phyloP scores from a whole-genome alignment of 139 green algal genomes.

The Medakamo hakoo region DNA sequence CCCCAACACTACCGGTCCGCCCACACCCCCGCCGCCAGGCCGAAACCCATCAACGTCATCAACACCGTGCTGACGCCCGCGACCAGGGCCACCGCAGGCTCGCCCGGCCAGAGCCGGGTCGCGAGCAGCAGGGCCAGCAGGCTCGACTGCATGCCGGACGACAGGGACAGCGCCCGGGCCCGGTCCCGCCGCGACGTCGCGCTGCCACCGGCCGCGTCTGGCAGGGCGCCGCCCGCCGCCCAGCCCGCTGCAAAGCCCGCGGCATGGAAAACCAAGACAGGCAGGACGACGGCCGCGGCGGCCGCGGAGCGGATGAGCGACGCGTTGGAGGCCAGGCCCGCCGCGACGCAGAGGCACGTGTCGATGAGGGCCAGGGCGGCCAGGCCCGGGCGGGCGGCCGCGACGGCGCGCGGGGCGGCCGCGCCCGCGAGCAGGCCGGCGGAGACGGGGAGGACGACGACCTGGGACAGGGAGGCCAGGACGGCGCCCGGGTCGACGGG shows the following conservation, averaged over 20 bases:
- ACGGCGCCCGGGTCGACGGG: slow-evolving; percentile 17
- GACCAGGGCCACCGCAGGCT: slow-evolving; percentile 7
- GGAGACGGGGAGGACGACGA: slow-evolving; percentile 18
- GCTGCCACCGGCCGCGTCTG: not conserved
- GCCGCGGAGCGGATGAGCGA: slow-evolving; percentile 1
- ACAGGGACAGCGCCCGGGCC: slow-evolving; percentile 7
- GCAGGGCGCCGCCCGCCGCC: not conserved
- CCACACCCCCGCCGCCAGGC: no score
- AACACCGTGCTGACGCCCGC: slow-evolving; percentile 9
- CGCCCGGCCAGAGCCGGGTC: slow-evolving; percentile 7
- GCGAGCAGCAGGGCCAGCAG: slow-evolving; percentile 16
- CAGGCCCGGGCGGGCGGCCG: slow-evolving; percentile 3
- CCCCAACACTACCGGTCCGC: no score
- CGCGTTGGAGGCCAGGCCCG: slow-evolving; percentile 10
- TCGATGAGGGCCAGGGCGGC: slow-evolving; percentile 6
- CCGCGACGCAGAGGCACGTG: slow-evolving; percentile 15
- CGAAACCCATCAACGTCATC: slow-evolving; percentile 12
- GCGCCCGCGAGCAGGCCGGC: slow-evolving; percentile 7
- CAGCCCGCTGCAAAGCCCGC: slow-evolving; percentile 3
- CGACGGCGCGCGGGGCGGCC: slow-evolving; percentile 6
- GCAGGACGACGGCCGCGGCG: slow-evolving; percentile 1
- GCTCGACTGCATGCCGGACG: slow-evolving; percentile 19
- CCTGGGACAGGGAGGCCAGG: slow-evolving; percentile 13
- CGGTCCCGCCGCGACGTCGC: no score
- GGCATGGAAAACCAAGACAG: slow-evolving; percentile 8